These are phyloP conservation scores for Ajuga chamaepitys DNA, from an alignment of 257 asterid genomes.

Conservation along the genomic window DNA sequence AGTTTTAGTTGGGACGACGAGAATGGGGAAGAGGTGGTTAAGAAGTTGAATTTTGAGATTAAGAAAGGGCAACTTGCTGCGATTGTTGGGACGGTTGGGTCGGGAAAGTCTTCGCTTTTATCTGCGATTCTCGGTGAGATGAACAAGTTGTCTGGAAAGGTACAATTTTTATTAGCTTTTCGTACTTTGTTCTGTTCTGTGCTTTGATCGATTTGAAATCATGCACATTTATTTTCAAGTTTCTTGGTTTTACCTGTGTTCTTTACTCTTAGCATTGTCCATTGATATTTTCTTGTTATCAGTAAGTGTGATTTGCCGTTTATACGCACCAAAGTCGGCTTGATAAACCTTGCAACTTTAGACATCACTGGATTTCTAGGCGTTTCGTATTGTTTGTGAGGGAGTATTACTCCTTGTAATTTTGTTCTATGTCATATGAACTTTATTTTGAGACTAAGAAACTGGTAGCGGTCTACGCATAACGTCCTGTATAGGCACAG, in stretches of 20 bases:
- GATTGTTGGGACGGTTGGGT: conserved; percentile 90
- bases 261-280: neutral
- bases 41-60: conserved; percentile 41
- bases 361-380: too few species aligned
- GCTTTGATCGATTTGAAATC: neutral
- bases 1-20: conserved; percentile 88
- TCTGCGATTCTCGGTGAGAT: conserved; percentile 92
- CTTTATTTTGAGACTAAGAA: too few species aligned
- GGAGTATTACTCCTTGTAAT: too few species aligned
- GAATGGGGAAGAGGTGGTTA: conserved; percentile 42
- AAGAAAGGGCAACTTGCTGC: conserved; percentile 77
- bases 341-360: too few species aligned
- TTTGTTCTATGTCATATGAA: too few species aligned
- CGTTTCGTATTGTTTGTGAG: too few species aligned
- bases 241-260: neutral
- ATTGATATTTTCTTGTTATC: too few species aligned
- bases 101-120: conserved; percentile 88
- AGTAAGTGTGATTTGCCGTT: too few species aligned
- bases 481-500: too few species aligned
- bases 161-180: conserved; percentile 11
- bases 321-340: too few species aligned
- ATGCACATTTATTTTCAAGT: too few species aligned
- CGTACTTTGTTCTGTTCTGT: neutral
- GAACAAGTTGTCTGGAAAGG: conserved; percentile 84
- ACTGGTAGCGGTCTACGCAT: too few species aligned